A percentile compares a stretch with the other conserved stretches of the same genome.
Evolutionary conservation across 345 rosid genomes (phyloP).

Genomic region (Gossypium herbaceum): DNA sequence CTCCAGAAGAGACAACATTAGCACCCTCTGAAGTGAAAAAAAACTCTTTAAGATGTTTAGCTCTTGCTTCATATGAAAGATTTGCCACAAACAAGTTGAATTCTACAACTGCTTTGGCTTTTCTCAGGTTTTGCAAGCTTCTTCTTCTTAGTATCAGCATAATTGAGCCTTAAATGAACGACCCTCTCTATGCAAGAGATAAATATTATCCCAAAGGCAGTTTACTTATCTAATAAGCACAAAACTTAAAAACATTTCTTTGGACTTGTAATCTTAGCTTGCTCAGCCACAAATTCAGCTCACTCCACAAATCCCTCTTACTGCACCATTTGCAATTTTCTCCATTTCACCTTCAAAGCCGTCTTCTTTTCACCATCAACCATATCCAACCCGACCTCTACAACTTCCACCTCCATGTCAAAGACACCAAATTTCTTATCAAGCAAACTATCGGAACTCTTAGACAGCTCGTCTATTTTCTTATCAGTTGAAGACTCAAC

Average conservation of each 20-base stretch:
- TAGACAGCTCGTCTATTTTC: not conserved
- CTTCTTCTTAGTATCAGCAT: slow-evolving; percentile 55
- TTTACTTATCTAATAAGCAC: too few species aligned
- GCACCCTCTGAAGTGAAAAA: slow-evolving; percentile 49
- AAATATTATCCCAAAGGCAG: too few species aligned
- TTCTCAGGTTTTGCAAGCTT: slow-evolving; percentile 36
- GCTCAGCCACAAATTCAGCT: slow-evolving; percentile 15
- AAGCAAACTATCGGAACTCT: not conserved
- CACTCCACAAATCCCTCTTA: slow-evolving; percentile 20
- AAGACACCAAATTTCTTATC: not conserved
- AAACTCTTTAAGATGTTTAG: slow-evolving; percentile 63
- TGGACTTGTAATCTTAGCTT: slow-evolving; percentile 16
- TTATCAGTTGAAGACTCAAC: too few species aligned
- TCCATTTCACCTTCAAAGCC: slow-evolving; percentile 26
- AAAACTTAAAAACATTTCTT: not conserved
- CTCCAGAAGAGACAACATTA: slow-evolving; percentile 49
- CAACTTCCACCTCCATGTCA: slow-evolving; percentile 16
- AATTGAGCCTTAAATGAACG: slow-evolving; percentile 49
- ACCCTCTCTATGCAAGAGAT: slow-evolving; percentile 31
- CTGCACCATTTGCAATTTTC: slow-evolving; percentile 21
- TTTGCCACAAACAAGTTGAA: slow-evolving; percentile 72
- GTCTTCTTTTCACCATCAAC: slow-evolving; percentile 14
- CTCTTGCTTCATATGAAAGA: slow-evolving; percentile 62
- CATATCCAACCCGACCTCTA: slow-evolving; percentile 10
- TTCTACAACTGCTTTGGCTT: slow-evolving; percentile 32